These are phyloP conservation scores for Trichophyton schoenleinii DNA, from an alignment of 2,329 filamentous ascomycete genomes.

Conservation along the genomic window DNA sequence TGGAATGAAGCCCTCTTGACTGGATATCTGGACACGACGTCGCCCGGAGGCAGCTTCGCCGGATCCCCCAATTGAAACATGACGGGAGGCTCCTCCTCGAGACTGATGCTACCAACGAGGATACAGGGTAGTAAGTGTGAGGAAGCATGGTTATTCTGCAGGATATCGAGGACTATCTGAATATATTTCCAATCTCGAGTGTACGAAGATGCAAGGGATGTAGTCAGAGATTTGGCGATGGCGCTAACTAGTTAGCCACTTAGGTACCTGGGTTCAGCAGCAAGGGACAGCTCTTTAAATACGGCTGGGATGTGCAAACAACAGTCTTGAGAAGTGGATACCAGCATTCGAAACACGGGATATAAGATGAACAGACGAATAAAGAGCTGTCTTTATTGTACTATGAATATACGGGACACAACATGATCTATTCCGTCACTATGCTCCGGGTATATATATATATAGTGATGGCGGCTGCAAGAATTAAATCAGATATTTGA, in stretches of 20 bases:
- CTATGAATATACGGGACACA: neutral
- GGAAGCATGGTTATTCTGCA: neutral
- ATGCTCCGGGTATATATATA: no score
- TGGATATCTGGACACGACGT: neutral
- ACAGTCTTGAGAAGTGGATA: neutral
- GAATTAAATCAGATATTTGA: neutral
- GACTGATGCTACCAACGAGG: neutral
- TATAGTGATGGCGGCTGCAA: neutral
- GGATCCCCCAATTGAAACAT: neutral
- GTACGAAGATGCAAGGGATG: neutral
- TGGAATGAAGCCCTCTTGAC: conserved; percentile 2
- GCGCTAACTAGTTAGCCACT: neutral
- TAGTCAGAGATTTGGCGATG: neutral
- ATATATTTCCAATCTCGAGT: neutral
- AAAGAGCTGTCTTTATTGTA: neutral
- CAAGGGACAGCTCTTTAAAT: no score
- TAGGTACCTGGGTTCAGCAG: no score
- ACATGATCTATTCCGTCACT: neutral
- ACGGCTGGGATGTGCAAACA: no score
- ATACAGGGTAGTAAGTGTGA: neutral
- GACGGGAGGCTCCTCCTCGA: neutral
- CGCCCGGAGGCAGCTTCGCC: neutral
- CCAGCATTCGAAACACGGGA: neutral
- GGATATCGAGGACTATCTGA: no score
- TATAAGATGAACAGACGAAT: neutral